These are phyloP conservation scores for Isochrysis galbana DNA, from an alignment of 78 protist genomes.

Conservation along the genomic window DNA sequence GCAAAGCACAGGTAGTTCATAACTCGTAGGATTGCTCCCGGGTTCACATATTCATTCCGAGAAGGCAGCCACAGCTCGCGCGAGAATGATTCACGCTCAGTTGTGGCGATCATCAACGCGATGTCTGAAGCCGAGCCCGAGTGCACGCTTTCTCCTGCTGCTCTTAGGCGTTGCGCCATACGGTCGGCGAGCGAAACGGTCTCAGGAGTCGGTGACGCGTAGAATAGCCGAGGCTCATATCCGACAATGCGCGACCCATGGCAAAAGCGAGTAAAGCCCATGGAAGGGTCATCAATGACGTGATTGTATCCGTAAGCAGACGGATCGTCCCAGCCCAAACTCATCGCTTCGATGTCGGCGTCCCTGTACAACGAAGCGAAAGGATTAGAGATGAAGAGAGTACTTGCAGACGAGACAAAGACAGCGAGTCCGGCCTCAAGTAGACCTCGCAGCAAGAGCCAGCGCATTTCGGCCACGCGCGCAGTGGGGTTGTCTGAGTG, in stretches of 20 bases:
- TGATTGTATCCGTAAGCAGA: constrained; percentile 1
- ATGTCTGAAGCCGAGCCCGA: too few relatives aligned
- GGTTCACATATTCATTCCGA: background rate
- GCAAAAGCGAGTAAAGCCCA: constrained; percentile 31
- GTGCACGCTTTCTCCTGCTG: too few relatives aligned
- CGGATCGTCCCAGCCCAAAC: background rate
- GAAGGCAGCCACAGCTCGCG: constrained; percentile 19
- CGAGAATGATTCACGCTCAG: background rate
- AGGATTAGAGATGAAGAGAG: background rate
- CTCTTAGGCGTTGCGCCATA: background rate
- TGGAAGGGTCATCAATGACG: constrained; percentile 15
- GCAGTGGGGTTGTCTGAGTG: background rate
- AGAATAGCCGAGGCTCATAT: background rate
- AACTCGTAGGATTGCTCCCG: background rate
- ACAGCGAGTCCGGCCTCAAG: background rate
- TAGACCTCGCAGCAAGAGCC: background rate
- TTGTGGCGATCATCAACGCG: too few relatives aligned
- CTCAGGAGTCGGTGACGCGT: background rate
- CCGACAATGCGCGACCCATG: constrained; percentile 5
- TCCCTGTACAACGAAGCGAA: background rate
- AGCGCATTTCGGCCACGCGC: background rate
- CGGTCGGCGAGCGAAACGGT: background rate
- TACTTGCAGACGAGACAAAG: background rate
- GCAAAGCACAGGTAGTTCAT: constrained; percentile 1
- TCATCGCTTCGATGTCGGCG: background rate